Evolutionary conservation across 2,329 filamentous ascomycete species (phyloP), one percentile per base, ranked within the genome.

Genomic region (Xylaria sp.): DNA sequence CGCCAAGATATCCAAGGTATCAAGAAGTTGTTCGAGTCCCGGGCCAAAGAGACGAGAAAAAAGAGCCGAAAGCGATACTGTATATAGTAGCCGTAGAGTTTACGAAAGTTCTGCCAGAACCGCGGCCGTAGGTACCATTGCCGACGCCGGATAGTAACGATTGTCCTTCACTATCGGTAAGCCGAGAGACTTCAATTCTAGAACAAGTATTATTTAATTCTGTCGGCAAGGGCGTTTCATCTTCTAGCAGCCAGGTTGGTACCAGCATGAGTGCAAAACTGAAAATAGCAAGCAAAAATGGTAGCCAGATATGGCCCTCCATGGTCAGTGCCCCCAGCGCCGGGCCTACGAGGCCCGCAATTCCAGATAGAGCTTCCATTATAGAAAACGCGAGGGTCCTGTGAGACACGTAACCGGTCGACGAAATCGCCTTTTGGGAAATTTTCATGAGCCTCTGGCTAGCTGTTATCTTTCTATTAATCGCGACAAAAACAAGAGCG

Each of bases 1-100:
- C 59, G 47, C 59, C 59, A 62, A 7, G 59, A 58, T 58, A 62
- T 58, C 59, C 59, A 62, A 23, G 59, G 53, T 35, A 62, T 62
- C 1, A 62, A 43, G n/a, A 62, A 62, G 25, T 62, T 62, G 21
- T 58, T 62, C 7, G 59, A 47, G 19, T 58, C 59, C 21, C 54
- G 47, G 23, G 59, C 59, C n/a, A 62, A 41, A 19, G 53, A 62
- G 25, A 62, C 11, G 0, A 62, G 47, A n/a, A 62, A 62, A 40
- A 62, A 57, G 0, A 62, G 10, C 59, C 47, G 10, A 62, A 62
- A 6, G 40, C 31, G 3, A 62, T 48, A 11, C 13, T 2, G 29
- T 58, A 58, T 23, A 62, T 48, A n/a, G 10, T 11, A 9, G 15
- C 15, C 23, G 41, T 53, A 3, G 54, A 53, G 5, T 31, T 19